Base-by-base conservation (phyloP, 176 grass and related monocot genomes). In the Bolboschoenus planiculmis region DNA sequence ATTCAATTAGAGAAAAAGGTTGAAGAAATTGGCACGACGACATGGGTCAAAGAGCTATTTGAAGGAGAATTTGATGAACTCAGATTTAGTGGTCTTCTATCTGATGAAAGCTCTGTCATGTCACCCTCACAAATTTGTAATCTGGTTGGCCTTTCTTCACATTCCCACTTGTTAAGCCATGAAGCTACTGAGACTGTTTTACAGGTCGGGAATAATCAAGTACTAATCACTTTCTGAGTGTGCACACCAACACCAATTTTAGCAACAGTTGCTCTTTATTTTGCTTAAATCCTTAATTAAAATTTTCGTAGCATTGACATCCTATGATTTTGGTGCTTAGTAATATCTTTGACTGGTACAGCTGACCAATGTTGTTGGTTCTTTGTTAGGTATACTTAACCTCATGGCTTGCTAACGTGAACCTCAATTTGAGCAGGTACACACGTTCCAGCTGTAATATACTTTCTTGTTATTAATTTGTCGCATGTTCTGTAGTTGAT, bases 1-100 rank as follows among this genome's bases (percentile, higher is more conserved):
- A 56, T 91, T 78, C 85, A 62, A 79, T 56, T 54, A 27, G 90
- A 95, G 44, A 68, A 90, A 78, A 75, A 44, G 34, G 20, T 54
- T 51, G 68, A 87, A 80, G 59, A 80, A 64, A 43, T 21, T 60
- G 63, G 9, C 55, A 71, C 42, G 42, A 62, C 92, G 48, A 61
- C 78, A 86, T 95, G 87, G 87, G 82, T 39, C 0, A 86, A 82
- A 79, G 92, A 95, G 71, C 21, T 99, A 83, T 99, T 91, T 83
- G 78, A 82, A 24, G 89, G 92, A 44, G 96, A 98, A 85, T 55
- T 82, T 42, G 23, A 79, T 15, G 77, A 91, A 85, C 89, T 95
- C 40, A 88, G 80, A 51, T 79, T 73, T 80, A 87, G 60, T 56
- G 87, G 86, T 51, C 81, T 98, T 86, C 70, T 81, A 18, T 86